phyloP scores from a whole-genome alignment of 2,329 filamentous ascomycete genomes.

The Xylaria arbuscula region DNA sequence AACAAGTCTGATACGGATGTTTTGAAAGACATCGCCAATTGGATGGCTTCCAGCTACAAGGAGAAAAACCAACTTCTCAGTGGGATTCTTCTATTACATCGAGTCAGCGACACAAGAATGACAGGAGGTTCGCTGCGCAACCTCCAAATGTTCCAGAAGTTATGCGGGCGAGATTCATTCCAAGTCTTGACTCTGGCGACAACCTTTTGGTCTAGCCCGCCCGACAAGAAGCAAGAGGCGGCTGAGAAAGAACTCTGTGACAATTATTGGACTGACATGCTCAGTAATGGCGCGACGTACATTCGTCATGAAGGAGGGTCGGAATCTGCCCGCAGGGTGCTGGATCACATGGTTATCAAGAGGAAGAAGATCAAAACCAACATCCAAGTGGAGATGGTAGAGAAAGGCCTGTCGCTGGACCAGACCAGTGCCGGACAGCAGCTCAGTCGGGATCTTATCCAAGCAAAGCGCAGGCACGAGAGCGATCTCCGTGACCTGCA shows the following conservation, averaged over 20 bases:
- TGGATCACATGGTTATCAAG: not conserved
- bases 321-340: not conserved
- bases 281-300: not conserved
- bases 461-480: not conserved
- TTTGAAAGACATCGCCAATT: not conserved
- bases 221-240: not conserved
- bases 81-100: not conserved
- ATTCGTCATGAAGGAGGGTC: not conserved
- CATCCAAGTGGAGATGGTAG: slow-evolving; percentile 1
- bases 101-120: not conserved
- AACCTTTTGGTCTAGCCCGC: not conserved
- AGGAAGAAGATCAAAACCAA: not conserved
- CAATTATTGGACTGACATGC: not conserved
- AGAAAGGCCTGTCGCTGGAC: not conserved
- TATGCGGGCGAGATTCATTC: not conserved
- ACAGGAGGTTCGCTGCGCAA: not conserved
- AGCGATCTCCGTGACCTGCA: not conserved
- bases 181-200: not conserved
- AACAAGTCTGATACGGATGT: not conserved
- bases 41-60: slow-evolving; percentile 3
- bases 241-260: not conserved
- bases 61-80: not conserved
- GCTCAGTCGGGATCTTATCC: not conserved
- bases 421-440: not conserved
- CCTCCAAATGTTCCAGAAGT: not conserved